A percentile compares a stretch with the other conserved stretches of the same genome.
Evolutionary conservation across 305 asterid species (phyloP).

Genomic region (Plantago lanceolata): DNA sequence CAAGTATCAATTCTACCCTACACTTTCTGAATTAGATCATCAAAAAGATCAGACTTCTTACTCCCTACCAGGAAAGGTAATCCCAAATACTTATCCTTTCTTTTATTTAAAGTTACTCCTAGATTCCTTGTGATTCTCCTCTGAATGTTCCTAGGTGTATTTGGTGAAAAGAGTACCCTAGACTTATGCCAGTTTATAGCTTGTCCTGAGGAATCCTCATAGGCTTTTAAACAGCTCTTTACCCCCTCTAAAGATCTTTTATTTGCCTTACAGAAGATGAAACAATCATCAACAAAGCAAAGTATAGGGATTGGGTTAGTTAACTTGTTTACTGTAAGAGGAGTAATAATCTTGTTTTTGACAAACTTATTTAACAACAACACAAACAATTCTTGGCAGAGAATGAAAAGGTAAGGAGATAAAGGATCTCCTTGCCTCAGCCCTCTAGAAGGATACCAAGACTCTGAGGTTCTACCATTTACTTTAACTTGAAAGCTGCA

Average conservation of each 20-base stretch:
- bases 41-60: neutral
- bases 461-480: neutral
- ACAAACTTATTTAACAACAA: neutral
- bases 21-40: neutral
- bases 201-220: neutral
- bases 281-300: neutral
- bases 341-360: neutral
- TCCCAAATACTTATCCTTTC: neutral
- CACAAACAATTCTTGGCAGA: neutral
- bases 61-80: neutral
- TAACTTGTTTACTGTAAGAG: neutral
- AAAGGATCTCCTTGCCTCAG: neutral
- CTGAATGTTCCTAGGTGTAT: neutral
- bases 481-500: neutral
- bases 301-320: neutral
- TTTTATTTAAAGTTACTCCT: neutral
- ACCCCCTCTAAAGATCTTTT: neutral
- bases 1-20: neutral
- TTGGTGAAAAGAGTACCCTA: neutral
- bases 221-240: neutral
- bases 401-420: neutral
- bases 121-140: neutral
- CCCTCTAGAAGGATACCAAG: neutral
- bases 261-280: neutral
- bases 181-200: neutral